Conservation (phyloP, 805 yeast species). For the Candida coleopterorum region DNA sequence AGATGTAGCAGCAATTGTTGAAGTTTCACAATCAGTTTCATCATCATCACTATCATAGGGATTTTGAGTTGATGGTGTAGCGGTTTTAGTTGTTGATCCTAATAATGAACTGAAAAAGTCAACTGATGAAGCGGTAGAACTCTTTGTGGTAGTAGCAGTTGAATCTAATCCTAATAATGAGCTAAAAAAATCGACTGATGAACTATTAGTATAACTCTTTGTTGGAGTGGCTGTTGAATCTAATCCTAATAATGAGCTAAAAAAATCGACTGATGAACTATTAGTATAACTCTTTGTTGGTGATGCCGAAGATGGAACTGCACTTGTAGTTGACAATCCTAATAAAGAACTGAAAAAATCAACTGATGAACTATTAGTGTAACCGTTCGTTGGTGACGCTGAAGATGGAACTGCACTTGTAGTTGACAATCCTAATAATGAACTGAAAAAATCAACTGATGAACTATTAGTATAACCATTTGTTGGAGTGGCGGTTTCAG, state of each 20-base stretch:
- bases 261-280: neutral
- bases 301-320: neutral
- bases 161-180: neutral
- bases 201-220: too few species aligned
- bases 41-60: slow-evolving; percentile 1
- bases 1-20: neutral
- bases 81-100: neutral
- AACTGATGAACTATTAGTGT: neutral
- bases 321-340: neutral
- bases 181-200: neutral
- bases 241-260: neutral
- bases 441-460: neutral
- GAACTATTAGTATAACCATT: too few species aligned
- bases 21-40: slow-evolving; percentile 1
- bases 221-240: neutral
- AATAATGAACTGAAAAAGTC: neutral
- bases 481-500: too few species aligned
- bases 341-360: slow-evolving; percentile 4
- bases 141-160: too few species aligned
- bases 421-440: neutral
- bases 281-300: neutral
- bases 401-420: neutral
- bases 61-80: neutral
- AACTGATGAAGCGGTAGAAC: neutral
- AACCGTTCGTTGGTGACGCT: neutral